Conservation (phyloP, 768 basidiomycete genomes). For the Lentinula edodes region DNA sequence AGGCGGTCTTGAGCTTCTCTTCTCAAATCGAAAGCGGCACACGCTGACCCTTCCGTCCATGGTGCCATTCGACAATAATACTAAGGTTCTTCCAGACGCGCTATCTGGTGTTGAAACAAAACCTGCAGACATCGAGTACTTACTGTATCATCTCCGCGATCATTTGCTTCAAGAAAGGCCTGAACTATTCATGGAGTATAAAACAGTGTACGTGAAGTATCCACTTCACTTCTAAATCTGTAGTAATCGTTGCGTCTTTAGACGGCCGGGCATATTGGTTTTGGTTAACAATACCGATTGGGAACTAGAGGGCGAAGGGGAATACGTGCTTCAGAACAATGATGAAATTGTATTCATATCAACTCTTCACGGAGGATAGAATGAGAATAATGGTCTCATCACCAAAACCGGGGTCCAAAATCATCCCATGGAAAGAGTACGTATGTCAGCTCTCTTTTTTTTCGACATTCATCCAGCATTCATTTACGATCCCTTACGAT, state of each 20-base stretch:
- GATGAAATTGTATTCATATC: conserved; percentile 98
- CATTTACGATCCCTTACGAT: too few relatives aligned
- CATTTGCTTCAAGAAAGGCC: conserved; percentile 77
- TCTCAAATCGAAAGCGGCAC: conserved; percentile 64
- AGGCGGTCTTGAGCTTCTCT: conserved; percentile 84
- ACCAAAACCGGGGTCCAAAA: background rate
- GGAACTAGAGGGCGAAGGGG: conserved; percentile 94
- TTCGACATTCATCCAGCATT: too few relatives aligned
- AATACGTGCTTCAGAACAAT: conserved; percentile 66
- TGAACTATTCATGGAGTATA: conserved; percentile 86
- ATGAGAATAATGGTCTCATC: background rate
- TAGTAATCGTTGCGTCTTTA: conserved; percentile 20
- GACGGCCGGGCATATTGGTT: conserved; percentile 94
- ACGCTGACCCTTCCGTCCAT: conserved; percentile 44
- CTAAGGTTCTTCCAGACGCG: conserved; percentile 10
- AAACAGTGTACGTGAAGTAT: conserved; percentile 64
- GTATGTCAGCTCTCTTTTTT: too few relatives aligned
- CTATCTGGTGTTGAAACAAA: conserved; percentile 21
- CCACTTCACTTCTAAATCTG: conserved; percentile 39
- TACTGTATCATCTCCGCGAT: conserved; percentile 75
- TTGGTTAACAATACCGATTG: conserved; percentile 97
- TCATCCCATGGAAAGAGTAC: background rate
- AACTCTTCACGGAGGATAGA: conserved; percentile 85
- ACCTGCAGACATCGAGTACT: conserved; percentile 61
- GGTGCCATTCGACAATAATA: conserved; percentile 33